Percentiles rank a stretch among this genome's conserved stretches.
phyloP scores from a whole-genome alignment of 495 filamentous ascomycete species.

The Penicillium psychrofluorescens region DNA sequence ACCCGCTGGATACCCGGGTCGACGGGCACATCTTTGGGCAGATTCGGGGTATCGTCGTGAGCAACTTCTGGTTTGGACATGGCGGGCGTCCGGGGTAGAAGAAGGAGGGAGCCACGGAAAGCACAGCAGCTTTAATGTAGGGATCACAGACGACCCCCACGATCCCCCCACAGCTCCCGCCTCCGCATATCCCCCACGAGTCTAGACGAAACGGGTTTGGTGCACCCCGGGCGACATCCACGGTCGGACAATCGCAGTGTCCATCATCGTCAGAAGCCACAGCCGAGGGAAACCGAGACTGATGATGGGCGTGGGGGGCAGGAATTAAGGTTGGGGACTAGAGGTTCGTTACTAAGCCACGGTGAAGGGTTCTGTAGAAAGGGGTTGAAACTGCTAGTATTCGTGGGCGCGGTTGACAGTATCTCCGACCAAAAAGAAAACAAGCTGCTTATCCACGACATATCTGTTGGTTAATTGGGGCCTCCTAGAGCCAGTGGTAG shows the following conservation, averaged over 20 bases:
- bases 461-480: no score
- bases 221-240: background rate
- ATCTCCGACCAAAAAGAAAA: no score
- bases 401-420: no score
- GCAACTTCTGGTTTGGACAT: conserved; percentile 13
- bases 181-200: conserved; percentile 5
- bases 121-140: no score
- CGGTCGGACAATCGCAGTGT: background rate
- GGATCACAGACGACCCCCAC: no score
- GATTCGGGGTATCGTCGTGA: conserved; percentile 10
- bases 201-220: no score
- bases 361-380: no score
- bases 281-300: conserved; percentile 4
- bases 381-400: no score
- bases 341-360: no score
- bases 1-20: conserved; percentile 16
- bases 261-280: background rate
- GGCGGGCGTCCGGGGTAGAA: background rate
- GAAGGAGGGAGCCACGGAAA: no score
- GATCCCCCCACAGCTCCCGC: background rate
- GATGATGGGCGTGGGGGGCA: conserved; percentile 1
- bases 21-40: conserved; percentile 1
- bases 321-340: background rate
- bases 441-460: no score
- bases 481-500: no score